These are phyloP conservation scores for Ustilago tritici DNA, from an alignment of 1,284 basidiomycete genomes.

Conservation along the genomic window DNA sequence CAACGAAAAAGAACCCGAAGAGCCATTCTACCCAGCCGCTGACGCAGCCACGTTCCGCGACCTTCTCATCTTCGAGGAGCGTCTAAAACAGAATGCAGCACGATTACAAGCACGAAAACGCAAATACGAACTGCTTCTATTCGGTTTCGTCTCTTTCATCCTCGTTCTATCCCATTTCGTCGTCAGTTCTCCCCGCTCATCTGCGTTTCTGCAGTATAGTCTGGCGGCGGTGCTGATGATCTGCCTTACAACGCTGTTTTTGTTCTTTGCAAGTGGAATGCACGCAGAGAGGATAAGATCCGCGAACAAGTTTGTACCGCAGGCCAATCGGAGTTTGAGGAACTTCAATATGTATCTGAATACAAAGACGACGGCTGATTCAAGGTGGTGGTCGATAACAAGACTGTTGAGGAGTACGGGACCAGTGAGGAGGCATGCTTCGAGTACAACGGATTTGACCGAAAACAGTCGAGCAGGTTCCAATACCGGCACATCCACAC, in stretches of 20 bases:
- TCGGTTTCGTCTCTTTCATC: slow-evolving; percentile 75
- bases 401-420: slow-evolving; percentile 2
- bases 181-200: slow-evolving; percentile 71
- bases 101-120: slow-evolving; percentile 83
- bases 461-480: slow-evolving; percentile 8
- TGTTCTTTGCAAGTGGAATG: slow-evolving; percentile 97
- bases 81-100: slow-evolving; percentile 91
- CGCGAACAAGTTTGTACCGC: slow-evolving; percentile 97
- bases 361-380: slow-evolving; percentile 80
- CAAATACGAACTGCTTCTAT: slow-evolving; percentile 77
- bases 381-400: slow-evolving; percentile 14
- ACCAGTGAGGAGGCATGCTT: not conserved
- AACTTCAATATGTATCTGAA: slow-evolving; percentile 97
- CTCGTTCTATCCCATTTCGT: slow-evolving; percentile 80
- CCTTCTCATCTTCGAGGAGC: slow-evolving; percentile 91
- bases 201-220: slow-evolving; percentile 54
- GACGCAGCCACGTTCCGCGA: slow-evolving; percentile 86
- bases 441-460: not conserved
- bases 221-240: slow-evolving; percentile 60
- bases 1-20: slow-evolving; percentile 27
- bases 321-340: slow-evolving; percentile 90
- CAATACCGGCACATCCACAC: slow-evolving; percentile 7
- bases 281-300: slow-evolving; percentile 96
- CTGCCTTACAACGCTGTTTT: slow-evolving; percentile 80
- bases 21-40: slow-evolving; percentile 73